Base-by-base conservation (phyloP, 140 eudicot genomes). In the Cichorium intybus region DNA sequence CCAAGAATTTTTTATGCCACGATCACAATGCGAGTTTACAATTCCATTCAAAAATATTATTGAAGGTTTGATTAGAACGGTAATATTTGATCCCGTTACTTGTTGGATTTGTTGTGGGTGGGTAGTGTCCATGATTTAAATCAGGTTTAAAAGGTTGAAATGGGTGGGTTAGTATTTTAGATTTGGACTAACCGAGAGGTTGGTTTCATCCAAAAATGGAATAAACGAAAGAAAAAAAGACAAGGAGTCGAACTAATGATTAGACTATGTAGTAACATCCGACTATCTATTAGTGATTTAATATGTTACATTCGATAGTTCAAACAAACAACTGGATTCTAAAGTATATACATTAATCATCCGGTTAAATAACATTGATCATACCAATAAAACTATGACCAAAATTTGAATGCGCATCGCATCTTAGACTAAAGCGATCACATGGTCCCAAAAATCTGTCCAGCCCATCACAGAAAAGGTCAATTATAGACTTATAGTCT, bases 401-500 rank as follows among this genome's bases (percentile, higher is more conserved):
- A n/a, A n/a, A 14, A 41, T 41, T 41, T 14, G 15, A 5, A 35
- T 4, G 24, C 60, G 53, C 62, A 29, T 53, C 35, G 24, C 62
- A 52, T 52, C 18, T 21, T 12, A 66, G 37, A 4, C 39, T 31
- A 24, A 35, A 34, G 10, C 7, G 22, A 65, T 21, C 50, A 7
- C 60, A 10, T 10, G 31, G 7, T 15, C 29, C 43, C 31, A 48
- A 29, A 59, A 14, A 48, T 68, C 45, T 61, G 64, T 68, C 64
- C 73, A 55, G 8, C 55, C 73, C 73, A 55, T 45, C 64, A 54
- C 3, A 2, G 12, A 55, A 39, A 24, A 16, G 39, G 73, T 68
- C 64, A 68, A 68, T 49, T 31, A 45, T 39, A 68, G 33, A 43
- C n/a, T n/a, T n/a, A n/a, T n/a, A n/a, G 49, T 43, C 37, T 31